Conservation (phyloP, 2,329 filamentous ascomycete genomes). For the Chaetomiaceae sp. region DNA sequence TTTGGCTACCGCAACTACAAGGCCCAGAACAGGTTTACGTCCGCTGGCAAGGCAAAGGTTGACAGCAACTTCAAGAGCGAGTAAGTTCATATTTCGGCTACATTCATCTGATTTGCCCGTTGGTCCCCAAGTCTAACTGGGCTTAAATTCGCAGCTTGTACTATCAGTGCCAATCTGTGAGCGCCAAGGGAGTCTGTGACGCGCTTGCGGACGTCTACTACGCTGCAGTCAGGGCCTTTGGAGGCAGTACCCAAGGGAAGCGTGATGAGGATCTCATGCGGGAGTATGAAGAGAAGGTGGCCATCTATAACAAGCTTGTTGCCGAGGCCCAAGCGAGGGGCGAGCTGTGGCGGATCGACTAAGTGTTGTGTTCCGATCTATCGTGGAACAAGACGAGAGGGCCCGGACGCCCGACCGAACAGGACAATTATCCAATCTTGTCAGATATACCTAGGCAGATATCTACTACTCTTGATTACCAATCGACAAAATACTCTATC, state of each 20-base stretch:
- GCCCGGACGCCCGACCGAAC: too few relatives aligned
- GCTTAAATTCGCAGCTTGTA: constrained; percentile 29
- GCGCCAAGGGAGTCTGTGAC: constrained; percentile 27
- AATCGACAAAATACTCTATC: constrained; percentile 26
- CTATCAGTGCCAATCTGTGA: constrained; percentile 32
- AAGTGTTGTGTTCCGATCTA: background rate
- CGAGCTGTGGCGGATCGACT: constrained; percentile 24
- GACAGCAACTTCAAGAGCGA: constrained; percentile 47
- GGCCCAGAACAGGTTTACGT: constrained; percentile 42
- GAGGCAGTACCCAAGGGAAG: constrained; percentile 31
- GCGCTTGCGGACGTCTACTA: constrained; percentile 39
- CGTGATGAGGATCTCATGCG: constrained; percentile 27
- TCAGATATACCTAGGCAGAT: too few relatives aligned
- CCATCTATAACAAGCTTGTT: constrained; percentile 33
- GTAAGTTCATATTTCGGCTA: too few relatives aligned
- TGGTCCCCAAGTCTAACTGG: background rate
- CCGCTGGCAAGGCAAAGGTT: constrained; percentile 38
- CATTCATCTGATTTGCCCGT: background rate
- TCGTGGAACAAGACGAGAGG: too few relatives aligned
- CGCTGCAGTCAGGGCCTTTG: constrained; percentile 35
- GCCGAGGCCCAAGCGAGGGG: constrained; percentile 34
- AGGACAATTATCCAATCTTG: too few relatives aligned
- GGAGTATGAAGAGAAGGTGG: constrained; percentile 34
- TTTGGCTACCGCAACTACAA: constrained; percentile 54
- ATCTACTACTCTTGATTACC: constrained; percentile 4